Percentiles rank a stretch among this genome's conserved stretches.
Evolutionary conservation across 1,284 basidiomycete species (phyloP).

Genomic region (Fomitopsis betulina): DNA sequence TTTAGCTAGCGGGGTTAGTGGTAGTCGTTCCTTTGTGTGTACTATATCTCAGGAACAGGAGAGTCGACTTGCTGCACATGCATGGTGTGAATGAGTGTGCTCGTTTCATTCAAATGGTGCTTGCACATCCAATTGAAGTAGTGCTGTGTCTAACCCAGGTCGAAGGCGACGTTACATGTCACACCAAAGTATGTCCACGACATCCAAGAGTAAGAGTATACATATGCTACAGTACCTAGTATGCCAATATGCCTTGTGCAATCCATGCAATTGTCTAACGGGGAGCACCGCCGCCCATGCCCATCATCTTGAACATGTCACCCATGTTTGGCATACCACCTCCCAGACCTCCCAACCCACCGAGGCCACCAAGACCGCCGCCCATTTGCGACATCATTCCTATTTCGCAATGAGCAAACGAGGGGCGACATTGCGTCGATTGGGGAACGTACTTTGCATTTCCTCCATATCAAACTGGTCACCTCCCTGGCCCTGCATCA

Average conservation of each 20-base stretch:
- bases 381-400: constrained; percentile 89
- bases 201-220: not conserved
- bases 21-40: constrained; percentile 61
- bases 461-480: constrained; percentile 83
- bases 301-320: constrained; percentile 86
- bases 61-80: constrained; percentile 29
- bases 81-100: constrained; percentile 12
- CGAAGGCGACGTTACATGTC: too few relatives aligned
- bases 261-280: not conserved
- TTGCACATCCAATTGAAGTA: not conserved
- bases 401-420: constrained; percentile 13
- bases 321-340: constrained; percentile 60
- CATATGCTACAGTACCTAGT: not conserved
- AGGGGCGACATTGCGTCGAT: not conserved
- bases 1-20: constrained; percentile 35
- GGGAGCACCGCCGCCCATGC: constrained; percentile 38
- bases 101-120: not conserved
- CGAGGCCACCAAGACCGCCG: constrained; percentile 59
- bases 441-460: constrained; percentile 64
- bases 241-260: constrained; percentile 11
- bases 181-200: not conserved
- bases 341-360: constrained; percentile 49
- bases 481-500: constrained; percentile 88
- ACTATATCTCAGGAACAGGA: constrained; percentile 52
- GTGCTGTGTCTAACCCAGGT: not conserved